These are phyloP conservation scores for Cokeromyces recurvatus DNA, from an alignment of 371 early-diverging fungal species.

Conservation along the genomic window DNA sequence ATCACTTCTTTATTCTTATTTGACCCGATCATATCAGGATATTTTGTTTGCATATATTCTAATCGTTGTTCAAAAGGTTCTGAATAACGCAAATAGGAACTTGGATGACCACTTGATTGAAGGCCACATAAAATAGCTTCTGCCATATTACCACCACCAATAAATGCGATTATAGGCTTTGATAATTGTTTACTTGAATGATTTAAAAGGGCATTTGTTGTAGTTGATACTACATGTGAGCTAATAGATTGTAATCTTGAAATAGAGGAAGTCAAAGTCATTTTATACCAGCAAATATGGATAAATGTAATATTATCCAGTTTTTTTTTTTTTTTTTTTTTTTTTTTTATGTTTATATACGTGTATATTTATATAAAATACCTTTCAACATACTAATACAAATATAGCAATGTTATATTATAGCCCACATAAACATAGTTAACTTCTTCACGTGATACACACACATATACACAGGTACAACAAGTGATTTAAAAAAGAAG, in stretches of 20 bases:
- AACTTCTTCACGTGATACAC: no score
- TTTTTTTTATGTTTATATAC: no score
- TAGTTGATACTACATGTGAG: conserved; percentile 19
- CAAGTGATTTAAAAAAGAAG: no score
- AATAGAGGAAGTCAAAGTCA: conserved; percentile 1
- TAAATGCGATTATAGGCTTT: conserved; percentile 56
- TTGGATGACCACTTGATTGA: conserved; percentile 62
- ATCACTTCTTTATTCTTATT: conserved; percentile 43
- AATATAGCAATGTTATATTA: no score
- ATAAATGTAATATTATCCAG: no score
- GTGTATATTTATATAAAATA: no score
- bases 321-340: no score
- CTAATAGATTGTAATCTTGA: conserved; percentile 13
- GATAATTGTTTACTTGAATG: neutral
- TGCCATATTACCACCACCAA: conserved; percentile 96
- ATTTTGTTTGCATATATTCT: conserved; percentile 60
- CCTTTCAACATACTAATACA: no score
- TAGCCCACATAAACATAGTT: no score
- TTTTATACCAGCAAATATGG: no score
- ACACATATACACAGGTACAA: no score
- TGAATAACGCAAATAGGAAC: conserved; percentile 67
- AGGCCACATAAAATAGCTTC: conserved; percentile 90
- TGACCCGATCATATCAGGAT: conserved; percentile 43
- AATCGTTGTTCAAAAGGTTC: conserved; percentile 74
- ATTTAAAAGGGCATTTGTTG: neutral